Evolutionary conservation across 768 basidiomycete species (phyloP).

Genomic region (Kwoniella sp.): DNA sequence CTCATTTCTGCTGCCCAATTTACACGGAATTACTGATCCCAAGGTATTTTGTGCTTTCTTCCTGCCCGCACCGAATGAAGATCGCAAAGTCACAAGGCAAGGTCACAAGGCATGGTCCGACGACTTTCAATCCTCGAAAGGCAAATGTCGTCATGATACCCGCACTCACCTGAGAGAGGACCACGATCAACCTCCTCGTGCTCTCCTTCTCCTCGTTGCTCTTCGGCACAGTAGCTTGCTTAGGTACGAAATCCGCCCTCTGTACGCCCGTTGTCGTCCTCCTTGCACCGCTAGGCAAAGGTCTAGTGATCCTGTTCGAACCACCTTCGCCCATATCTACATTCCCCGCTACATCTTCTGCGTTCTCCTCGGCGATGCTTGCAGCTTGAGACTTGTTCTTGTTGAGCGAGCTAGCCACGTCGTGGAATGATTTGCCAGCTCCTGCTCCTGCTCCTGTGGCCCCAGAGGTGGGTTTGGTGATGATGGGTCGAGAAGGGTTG

Average conservation of each 20-base stretch:
- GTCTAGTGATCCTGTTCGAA: conserved; percentile 37
- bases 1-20: too few species aligned
- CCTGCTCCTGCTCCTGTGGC: background rate
- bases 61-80: too few species aligned
- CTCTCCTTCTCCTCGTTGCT: conserved; percentile 59
- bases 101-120: too few species aligned
- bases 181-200: conserved; percentile 75
- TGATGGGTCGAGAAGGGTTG: conserved; percentile 36
- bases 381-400: background rate
- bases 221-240: conserved; percentile 73
- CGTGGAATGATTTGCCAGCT: conserved; percentile 20
- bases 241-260: conserved; percentile 62
- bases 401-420: conserved; percentile 11
- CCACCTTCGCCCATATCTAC: conserved; percentile 9
- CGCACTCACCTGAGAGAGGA: conserved; percentile 62
- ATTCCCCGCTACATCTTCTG: conserved; percentile 18
- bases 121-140: too few species aligned
- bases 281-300: conserved; percentile 40
- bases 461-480: background rate
- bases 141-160: background rate
- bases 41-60: too few species aligned
- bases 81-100: too few species aligned
- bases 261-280: conserved; percentile 2
- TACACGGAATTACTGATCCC: too few species aligned
- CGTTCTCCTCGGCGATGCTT: background rate